phyloP scores from a whole-genome alignment of 202 grass and related monocot species.

The Elaeis oleifera region DNA sequence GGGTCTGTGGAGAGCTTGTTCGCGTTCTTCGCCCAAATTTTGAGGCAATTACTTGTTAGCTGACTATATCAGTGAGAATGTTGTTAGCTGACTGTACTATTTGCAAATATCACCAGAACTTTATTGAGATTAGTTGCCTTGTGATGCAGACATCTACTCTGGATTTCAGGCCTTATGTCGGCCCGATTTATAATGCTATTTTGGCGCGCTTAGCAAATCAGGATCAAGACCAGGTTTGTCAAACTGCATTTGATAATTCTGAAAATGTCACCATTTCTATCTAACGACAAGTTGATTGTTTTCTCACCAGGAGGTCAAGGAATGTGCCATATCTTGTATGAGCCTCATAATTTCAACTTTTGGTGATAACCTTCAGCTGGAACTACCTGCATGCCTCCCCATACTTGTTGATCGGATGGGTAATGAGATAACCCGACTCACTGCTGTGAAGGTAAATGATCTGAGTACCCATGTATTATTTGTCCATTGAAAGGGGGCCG shows the following conservation, averaged over 20 bases:
- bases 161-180: slow-evolving; percentile 66
- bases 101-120: slow-evolving; percentile 10
- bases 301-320: slow-evolving; percentile 91
- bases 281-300: background rate
- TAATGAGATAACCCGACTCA: slow-evolving; percentile 98
- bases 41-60: slow-evolving; percentile 38
- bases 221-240: slow-evolving; percentile 96
- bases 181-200: slow-evolving; percentile 85
- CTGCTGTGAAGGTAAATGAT: slow-evolving; percentile 68
- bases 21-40: slow-evolving; percentile 81
- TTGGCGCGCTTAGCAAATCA: slow-evolving; percentile 93
- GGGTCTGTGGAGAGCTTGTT: slow-evolving; percentile 90
- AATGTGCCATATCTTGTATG: slow-evolving; percentile 82
- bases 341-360: slow-evolving; percentile 37
- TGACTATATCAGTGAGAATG: background rate
- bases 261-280: too few relatives aligned
- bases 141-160: slow-evolving; percentile 44
- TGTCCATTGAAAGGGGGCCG: too few relatives aligned
- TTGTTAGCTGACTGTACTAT: background rate
- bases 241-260: background rate
- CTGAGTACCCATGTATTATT: too few relatives aligned
- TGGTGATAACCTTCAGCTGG: slow-evolving; percentile 84
- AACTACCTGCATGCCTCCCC: slow-evolving; percentile 81
- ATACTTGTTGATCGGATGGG: slow-evolving; percentile 99
- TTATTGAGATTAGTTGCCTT: slow-evolving; percentile 3